Base-by-base conservation (phyloP, 495 filamentous ascomycete genomes). In the Pyrenopolyporus hunteri region DNA sequence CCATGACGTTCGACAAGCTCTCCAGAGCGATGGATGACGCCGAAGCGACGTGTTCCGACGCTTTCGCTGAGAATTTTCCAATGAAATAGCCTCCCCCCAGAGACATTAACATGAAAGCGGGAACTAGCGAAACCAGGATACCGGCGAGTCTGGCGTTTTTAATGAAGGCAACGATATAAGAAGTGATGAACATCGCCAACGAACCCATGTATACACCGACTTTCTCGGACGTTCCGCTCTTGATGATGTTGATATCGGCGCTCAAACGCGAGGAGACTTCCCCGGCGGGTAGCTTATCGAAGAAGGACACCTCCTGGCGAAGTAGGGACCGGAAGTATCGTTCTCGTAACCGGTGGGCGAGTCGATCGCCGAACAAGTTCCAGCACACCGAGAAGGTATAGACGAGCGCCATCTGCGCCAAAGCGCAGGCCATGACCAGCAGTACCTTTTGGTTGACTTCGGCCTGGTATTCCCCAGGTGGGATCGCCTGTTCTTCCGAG, bases 191-290 rank as follows among this genome's bases (percentile, higher is more conserved):
- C 65, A 86, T 88, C 9, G 83, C 79, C 8, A 86, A 57, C 29
- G 79, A 82, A 28, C 78, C 76, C 25, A 89, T 67, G 36, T 78
- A 80, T 4, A 88, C 80, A 25, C 85, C 86, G 10, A 86, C 85
- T 64, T 89, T 89, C 70, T 89, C 87, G 0, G 83, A 83, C 7
- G 85, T 87, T 17, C 87, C 87, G 0, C 80, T 80, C 26, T 80
- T 83, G 53, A 89, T 83, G 4, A 80, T 77, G 44, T 83, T 79
- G 25, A 87, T 83, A 58, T 89, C 86, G 40, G 74, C 76, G 29
- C 76, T 85, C 11, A 89, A 73, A 26, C 85, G 77, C 16, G 83
- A 82, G 3, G 85, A 78, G n/a, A 88, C 83, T 72, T 89, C 84
- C 6, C 83, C 81, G 0, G 82, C 73, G 2, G 83, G 78, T 25